Conservation (phyloP, 345 rosid genomes). For the Euphorbia pulcherrima region DNA sequence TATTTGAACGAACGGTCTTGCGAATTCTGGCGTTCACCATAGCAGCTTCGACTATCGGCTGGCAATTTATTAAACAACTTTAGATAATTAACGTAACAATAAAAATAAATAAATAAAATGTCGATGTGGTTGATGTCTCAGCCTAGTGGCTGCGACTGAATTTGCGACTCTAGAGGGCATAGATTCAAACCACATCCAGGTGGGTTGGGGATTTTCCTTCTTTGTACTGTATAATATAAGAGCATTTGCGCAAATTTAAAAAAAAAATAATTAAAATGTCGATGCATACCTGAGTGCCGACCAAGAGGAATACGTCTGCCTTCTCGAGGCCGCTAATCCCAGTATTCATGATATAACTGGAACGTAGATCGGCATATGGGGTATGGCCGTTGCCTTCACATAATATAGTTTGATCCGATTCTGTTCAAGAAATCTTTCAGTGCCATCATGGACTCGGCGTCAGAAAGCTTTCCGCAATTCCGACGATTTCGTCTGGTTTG, state of each 20-base stretch:
- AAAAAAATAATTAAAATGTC: too few species aligned
- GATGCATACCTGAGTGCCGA: conserved; percentile 77
- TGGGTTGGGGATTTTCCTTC: too few species aligned
- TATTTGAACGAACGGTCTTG: conserved; percentile 73
- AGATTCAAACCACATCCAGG: too few species aligned
- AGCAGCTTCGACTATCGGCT: conserved; percentile 99
- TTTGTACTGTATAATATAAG: too few species aligned
- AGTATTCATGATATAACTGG: conserved; percentile 83
- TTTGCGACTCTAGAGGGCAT: too few species aligned
- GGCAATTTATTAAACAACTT: conserved; percentile 32
- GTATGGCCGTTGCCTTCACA: conserved; percentile 82
- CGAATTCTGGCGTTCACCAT: conserved; percentile 94
- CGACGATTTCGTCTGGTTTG: conserved; percentile 82
- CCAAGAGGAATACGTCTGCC: conserved; percentile 86
- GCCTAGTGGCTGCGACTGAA: too few species aligned
- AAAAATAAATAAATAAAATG: too few species aligned
- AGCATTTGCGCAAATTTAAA: too few species aligned
- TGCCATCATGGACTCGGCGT: conserved; percentile 99
- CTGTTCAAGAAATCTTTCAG: conserved; percentile 85
- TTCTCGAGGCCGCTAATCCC: conserved; percentile 89
- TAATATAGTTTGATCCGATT: conserved; percentile 92
- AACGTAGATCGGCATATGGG: conserved; percentile 87
- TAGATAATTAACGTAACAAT: conserved; percentile 5
- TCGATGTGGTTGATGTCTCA: neutral
- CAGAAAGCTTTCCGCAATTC: conserved; percentile 89